A percentile compares a stretch with the other conserved stretches of the same genome.
Evolutionary conservation across 345 rosid species (phyloP).

Genomic region (Ricinus communis): DNA sequence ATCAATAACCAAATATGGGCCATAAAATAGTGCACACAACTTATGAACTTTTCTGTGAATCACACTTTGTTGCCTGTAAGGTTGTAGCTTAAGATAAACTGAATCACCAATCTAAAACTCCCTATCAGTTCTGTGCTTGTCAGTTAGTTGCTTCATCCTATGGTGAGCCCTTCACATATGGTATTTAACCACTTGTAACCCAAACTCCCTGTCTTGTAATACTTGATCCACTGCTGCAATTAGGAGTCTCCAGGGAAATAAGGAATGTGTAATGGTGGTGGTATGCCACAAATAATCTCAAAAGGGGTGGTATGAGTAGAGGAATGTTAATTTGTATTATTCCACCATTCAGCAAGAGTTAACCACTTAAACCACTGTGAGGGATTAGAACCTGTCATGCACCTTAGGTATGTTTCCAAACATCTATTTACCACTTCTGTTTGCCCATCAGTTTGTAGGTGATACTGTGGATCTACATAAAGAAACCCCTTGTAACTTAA

Average conservation of each 20-base stretch:
- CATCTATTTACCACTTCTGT: too few relatives aligned
- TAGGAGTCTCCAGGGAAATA: not conserved
- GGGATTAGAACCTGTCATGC: too few relatives aligned
- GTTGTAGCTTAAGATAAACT: not conserved
- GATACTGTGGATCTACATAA: not conserved
- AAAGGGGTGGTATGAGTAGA: not conserved
- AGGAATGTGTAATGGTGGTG: not conserved
- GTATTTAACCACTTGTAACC: not conserved
- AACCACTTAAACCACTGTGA: not conserved
- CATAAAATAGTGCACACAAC: not conserved
- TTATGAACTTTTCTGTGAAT: not conserved
- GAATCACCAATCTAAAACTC: not conserved
- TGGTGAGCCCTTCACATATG: not conserved
- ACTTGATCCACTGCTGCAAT: not conserved
- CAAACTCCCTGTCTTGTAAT: not conserved
- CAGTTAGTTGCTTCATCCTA: not conserved
- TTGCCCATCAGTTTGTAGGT: not conserved
- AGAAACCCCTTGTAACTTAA: not conserved
- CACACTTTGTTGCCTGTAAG: not conserved
- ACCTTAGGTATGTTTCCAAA: too few relatives aligned
- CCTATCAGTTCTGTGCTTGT: not conserved
- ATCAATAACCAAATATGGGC: not conserved
- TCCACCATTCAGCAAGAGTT: not conserved
- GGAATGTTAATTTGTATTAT: not conserved
- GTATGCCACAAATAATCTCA: not conserved